Percentiles rank a stretch among this genome's conserved stretches.
phyloP scores from a whole-genome alignment of 257 asterid species.

The Lavandula angustifolia region DNA sequence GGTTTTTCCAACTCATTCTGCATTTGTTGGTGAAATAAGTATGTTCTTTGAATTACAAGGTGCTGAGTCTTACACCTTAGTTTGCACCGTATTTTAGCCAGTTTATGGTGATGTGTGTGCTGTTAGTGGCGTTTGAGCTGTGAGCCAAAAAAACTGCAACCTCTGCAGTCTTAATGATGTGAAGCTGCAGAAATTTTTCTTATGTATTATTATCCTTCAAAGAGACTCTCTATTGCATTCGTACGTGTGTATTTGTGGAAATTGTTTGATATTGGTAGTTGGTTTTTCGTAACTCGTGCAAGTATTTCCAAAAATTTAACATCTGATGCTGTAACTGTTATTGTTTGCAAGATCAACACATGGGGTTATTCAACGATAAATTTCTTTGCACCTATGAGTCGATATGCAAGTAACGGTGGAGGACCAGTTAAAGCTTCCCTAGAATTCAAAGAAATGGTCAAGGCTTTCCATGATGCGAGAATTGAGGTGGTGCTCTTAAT shows the following conservation, averaged over 20 bases:
- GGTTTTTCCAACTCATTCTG: too few relatives aligned
- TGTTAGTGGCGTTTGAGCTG: slow-evolving; percentile 16
- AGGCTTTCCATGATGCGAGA: slow-evolving; percentile 91
- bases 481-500: slow-evolving; percentile 64
- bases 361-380: slow-evolving; percentile 98
- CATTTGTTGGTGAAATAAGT: too few relatives aligned
- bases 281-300: slow-evolving; percentile 21
- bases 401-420: slow-evolving; percentile 91
- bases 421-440: slow-evolving; percentile 78
- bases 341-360: slow-evolving; percentile 68
- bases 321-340: slow-evolving; percentile 29
- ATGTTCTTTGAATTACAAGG: too few relatives aligned
- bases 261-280: slow-evolving; percentile 7
- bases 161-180: slow-evolving; percentile 14
- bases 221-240: slow-evolving; percentile 7
- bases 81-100: background rate
- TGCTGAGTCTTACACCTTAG: too few relatives aligned
- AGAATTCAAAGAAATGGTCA: slow-evolving; percentile 93
- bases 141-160: slow-evolving; percentile 9
- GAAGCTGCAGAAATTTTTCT: background rate
- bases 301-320: slow-evolving; percentile 10
- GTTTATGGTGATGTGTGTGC: background rate
- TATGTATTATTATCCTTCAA: background rate
- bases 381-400: slow-evolving; percentile 98
- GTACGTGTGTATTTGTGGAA: slow-evolving; percentile 4